Base-by-base conservation (phyloP, 345 rosid genomes). In the Eutrema japonicum region DNA sequence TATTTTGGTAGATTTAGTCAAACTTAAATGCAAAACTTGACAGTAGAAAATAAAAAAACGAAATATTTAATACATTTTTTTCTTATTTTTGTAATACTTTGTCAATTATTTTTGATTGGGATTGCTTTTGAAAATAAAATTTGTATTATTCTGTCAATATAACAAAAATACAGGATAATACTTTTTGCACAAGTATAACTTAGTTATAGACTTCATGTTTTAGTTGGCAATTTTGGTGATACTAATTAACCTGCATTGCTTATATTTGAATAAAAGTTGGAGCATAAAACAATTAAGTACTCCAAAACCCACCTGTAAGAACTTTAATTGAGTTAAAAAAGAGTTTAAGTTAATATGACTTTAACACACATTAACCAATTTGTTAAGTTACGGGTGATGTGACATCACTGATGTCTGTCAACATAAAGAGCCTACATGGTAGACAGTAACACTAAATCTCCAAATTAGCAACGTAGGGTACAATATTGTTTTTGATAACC, bases 1-100 rank as follows among this genome's bases (percentile, higher is more conserved):
- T 52, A 9, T 29, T 29, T 46, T 46, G 16, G 32, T 13, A 47
- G 70, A 36, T 37, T 32, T 41, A 40, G 61, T 67, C 72, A 41
- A 53, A 66, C 47, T 37, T 18, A 32, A 14, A 32, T 14, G 42
- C 67, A 45, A 64, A 46, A 30, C 14, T n/a, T 10, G 53, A 29
- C 56, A 22, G 26, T 5, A 33, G 6, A 7, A 64, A 1, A 36
- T 14, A 29, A 13, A 30, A 54, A 62, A 3, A 46, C 7, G 14
- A 32, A 14, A 5, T n/a, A 14, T 5, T 27, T 27, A 35, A 10
- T 26, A 7, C 40, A 10, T 30, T 30, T 30, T 36, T 36, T 36
- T 36, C 7, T 5, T 8, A 5, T 4, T 35, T 35, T 35, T 35
- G 37, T 30, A 30, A 30, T 30, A 30, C 33, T 30, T 30, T 30